These are phyloP conservation scores for Suillus subaureus DNA, from an alignment of 768 basidiomycete genomes.

Conservation along the genomic window DNA sequence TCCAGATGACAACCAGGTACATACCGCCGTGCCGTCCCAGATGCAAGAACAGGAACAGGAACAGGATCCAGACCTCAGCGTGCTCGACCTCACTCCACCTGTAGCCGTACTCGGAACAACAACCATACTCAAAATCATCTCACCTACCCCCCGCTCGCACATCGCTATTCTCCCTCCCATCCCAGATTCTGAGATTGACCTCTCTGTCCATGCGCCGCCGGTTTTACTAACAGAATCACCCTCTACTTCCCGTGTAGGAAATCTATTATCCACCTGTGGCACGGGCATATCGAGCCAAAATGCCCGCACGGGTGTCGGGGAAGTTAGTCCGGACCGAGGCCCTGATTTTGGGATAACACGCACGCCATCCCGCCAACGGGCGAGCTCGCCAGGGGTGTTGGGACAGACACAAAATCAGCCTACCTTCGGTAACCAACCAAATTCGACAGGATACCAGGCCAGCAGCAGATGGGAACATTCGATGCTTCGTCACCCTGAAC, in stretches of 20 bases:
- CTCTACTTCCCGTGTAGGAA: conserved; percentile 28
- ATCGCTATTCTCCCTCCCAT: conserved; percentile 19
- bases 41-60: conserved; percentile 5
- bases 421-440: conserved; percentile 6
- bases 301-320: conserved; percentile 16
- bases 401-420: conserved; percentile 8
- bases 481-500: conserved; percentile 13
- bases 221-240: conserved; percentile 29
- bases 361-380: conserved; percentile 6
- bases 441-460: neutral
- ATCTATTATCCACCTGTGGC: neutral
- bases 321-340: conserved; percentile 23
- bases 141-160: conserved; percentile 10
- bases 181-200: conserved; percentile 19
- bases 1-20: conserved; percentile 32
- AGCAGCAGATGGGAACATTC: neutral
- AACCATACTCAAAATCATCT: neutral
- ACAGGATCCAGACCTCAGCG: conserved; percentile 4
- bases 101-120: conserved; percentile 14
- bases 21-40: conserved; percentile 9
- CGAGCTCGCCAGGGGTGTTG: neutral
- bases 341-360: conserved; percentile 11
- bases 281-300: neutral
- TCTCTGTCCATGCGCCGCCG: conserved; percentile 17
- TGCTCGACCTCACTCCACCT: conserved; percentile 11